Evolutionary conservation across 2,329 filamentous ascomycete genomes (phyloP), one percentile per base, ranked within the genome.

Genomic region (Orbilia oligospora): DNA sequence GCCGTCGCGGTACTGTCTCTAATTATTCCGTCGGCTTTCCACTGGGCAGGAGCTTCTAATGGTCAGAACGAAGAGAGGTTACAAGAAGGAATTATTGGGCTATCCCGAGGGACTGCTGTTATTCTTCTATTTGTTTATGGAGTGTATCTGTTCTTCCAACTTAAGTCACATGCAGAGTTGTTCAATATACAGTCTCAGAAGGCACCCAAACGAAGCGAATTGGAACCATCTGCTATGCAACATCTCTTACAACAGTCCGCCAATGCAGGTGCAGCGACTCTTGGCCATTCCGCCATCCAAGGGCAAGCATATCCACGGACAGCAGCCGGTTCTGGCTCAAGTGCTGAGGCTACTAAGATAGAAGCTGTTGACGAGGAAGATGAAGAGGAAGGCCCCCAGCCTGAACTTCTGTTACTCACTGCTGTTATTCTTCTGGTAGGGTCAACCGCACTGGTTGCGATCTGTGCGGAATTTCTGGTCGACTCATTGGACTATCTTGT

Each of bases 21-120:
- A 81, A 95, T 97, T 81, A 93, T 97, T 27, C 95, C 95, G 0
- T 97, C 94, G 5, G 93, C 95, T 4, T 97, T 97, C 83, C 88
- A 92, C 80, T 85, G 86, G 85, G 86, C 87, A 41, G 81, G 83
- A 10, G 84, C 85, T 16, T 85, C 85, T 56, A 83, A 84, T 33
- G 86, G 87, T 0, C 82, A 81, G 4, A 82, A 83, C 0, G 44
- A 48, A 16, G 55, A 55, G n/a, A 56, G 68, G 30, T 38, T 79
- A 22, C 80, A 83, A 41, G 81, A 84, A 4, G 88, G 89, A 2
- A 89, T 92, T 12, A 89, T 89, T 12, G 85, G 86, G 71, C 85
- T 92, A 22, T 94, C 92, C 0, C 89, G 91, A 69, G 92, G 92
- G 65, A 93, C 91, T 0, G 86, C 92, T 0, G 86, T 97, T 78